phyloP scores from a whole-genome alignment of 2,329 filamentous ascomycete genomes.

The Hypoxylon sp. region DNA sequence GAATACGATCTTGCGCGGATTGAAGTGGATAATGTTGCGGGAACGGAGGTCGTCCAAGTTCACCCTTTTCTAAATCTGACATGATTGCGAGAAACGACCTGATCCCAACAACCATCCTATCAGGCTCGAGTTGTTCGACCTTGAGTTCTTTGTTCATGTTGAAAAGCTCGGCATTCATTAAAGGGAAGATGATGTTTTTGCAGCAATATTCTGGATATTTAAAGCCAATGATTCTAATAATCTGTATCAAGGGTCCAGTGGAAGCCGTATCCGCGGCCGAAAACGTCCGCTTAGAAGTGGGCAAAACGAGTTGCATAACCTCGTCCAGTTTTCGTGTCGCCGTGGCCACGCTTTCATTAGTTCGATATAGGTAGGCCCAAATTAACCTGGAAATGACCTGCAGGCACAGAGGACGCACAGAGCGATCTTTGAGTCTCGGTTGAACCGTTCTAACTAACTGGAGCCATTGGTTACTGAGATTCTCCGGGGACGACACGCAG shows the following conservation, averaged over 20 bases:
- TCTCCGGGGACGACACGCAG: slow-evolving; percentile 88
- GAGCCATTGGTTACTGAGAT: slow-evolving; percentile 89
- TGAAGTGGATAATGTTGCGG: slow-evolving; percentile 74
- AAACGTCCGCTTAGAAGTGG: slow-evolving; percentile 83
- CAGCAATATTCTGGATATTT: slow-evolving; percentile 96
- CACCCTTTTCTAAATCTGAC: slow-evolving; percentile 89
- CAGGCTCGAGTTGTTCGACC: slow-evolving; percentile 94
- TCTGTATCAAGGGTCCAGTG: slow-evolving; percentile 90
- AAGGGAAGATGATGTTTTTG: slow-evolving; percentile 89
- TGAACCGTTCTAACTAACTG: slow-evolving; percentile 84
- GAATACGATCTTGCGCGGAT: slow-evolving; percentile 60
- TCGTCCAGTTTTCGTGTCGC: slow-evolving; percentile 89
- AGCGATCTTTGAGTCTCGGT: slow-evolving; percentile 86
- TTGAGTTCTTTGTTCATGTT: slow-evolving; percentile 80
- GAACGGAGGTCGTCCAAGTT: slow-evolving; percentile 84
- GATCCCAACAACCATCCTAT: slow-evolving; percentile 97
- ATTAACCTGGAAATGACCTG: slow-evolving; percentile 91
- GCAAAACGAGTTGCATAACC: slow-evolving; percentile 86
- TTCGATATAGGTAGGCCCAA: slow-evolving; percentile 95
- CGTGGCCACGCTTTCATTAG: slow-evolving; percentile 77
- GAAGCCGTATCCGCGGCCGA: slow-evolving; percentile 87
- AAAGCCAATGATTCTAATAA: slow-evolving; percentile 94
- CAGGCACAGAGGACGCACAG: slow-evolving; percentile 82
- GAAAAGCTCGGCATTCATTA: slow-evolving; percentile 95
- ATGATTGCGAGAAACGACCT: slow-evolving; percentile 94